A percentile compares a stretch with the other conserved stretches of the same genome.
These are phyloP conservation scores for Plasmodium knowlesi DNA, from an alignment of 169 alveolate genomes.

Conservation along the genomic window DNA sequence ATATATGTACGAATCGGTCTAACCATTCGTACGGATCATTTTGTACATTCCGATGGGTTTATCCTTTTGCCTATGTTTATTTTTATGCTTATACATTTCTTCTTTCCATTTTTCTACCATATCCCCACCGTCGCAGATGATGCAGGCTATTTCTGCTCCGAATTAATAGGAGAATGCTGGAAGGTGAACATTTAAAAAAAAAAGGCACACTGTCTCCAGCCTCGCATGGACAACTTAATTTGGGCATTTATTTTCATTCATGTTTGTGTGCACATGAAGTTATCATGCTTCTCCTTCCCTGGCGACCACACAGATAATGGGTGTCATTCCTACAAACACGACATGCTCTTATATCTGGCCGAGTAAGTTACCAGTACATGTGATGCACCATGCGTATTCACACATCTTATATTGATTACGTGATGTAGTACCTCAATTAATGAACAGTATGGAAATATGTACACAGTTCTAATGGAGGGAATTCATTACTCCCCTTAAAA, in stretches of 20 bases:
- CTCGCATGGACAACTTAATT: neutral
- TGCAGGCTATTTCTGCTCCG: constrained; percentile 57
- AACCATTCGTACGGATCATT: neutral
- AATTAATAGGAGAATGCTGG: constrained; percentile 68
- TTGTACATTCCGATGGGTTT: neutral
- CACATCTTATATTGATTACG: neutral
- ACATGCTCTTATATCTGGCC: constrained; percentile 38
- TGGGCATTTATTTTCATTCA: neutral
- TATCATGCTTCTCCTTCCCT: neutral
- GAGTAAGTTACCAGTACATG: constrained; percentile 8
- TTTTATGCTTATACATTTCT: neutral
- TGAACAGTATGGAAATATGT: neutral
- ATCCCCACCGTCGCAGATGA: neutral
- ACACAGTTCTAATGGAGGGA: neutral
- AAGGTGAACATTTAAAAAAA: constrained; percentile 12
- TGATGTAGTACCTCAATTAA: neutral
- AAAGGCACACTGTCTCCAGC: neutral
- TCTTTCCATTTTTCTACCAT: neutral
- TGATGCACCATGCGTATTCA: neutral
- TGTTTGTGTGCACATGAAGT: neutral
- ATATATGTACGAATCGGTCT: neutral
- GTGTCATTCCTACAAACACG: constrained; percentile 44
- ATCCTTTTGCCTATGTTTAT: neutral
- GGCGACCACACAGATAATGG: constrained; percentile 26
- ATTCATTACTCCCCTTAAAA: neutral